These are phyloP conservation scores for Mediolabrus comicus DNA, from an alignment of 108 stramenopile species.

Conservation along the genomic window DNA sequence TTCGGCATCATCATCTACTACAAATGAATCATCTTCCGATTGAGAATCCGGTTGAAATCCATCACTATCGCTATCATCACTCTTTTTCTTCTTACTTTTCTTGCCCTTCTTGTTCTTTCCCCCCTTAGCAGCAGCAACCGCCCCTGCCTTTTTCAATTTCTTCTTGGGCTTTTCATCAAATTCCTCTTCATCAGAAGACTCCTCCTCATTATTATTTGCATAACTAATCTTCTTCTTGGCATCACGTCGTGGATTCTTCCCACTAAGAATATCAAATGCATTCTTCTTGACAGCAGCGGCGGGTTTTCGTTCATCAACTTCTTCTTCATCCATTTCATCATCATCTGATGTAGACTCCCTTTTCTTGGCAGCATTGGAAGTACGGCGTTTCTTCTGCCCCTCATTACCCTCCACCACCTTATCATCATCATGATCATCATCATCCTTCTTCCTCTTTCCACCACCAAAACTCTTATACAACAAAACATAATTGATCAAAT, in stretches of 20 bases:
- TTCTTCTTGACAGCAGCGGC: not conserved
- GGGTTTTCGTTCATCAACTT: not conserved
- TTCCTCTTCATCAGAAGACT: not conserved
- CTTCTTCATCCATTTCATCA: not conserved
- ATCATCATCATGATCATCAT: not conserved
- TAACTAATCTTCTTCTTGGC: constrained; percentile 17
- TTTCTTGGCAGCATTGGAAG: no score
- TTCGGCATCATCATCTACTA: constrained; percentile 10
- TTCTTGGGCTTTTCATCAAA: constrained; percentile 6
- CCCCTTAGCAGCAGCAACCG: not conserved
- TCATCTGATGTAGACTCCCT: no score
- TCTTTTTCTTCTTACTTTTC: constrained; percentile 4
- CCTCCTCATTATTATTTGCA: constrained; percentile 17
- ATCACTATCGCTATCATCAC: constrained; percentile 8
- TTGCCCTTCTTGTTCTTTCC: not conserved
- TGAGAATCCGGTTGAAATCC: constrained; percentile 14
- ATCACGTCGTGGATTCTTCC: not conserved
- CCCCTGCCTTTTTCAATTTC: not conserved
- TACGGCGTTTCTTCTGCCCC: not conserved
- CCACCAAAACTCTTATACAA: not conserved
- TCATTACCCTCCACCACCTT: not conserved
- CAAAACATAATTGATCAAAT: constrained; percentile 2
- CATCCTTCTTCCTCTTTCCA: not conserved
- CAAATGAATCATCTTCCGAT: constrained; percentile 14
- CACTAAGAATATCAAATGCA: not conserved